These are phyloP conservation scores for Neofusicoccum sp. DNA, from an alignment of 2,329 filamentous ascomycete species.

Conservation along the genomic window DNA sequence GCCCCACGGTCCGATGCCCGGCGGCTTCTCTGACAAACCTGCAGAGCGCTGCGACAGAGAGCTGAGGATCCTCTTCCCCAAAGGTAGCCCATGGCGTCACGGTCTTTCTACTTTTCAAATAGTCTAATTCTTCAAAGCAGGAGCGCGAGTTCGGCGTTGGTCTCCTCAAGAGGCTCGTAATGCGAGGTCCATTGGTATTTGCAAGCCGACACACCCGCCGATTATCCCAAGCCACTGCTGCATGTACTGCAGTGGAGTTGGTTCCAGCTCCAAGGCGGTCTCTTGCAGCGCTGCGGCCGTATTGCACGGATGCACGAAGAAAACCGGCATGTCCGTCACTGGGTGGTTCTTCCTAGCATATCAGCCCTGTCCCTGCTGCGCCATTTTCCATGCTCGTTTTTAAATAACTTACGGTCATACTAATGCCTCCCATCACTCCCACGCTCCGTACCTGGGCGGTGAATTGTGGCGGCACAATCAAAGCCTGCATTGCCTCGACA, in stretches of 20 bases:
- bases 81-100: constrained; percentile 17
- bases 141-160: background rate
- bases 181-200: constrained; percentile 54
- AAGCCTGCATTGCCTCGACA: constrained; percentile 34
- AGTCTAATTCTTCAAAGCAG: constrained; percentile 15
- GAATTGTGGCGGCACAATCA: constrained; percentile 37
- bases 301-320: constrained; percentile 91
- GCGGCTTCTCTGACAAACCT: constrained; percentile 4
- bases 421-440: constrained; percentile 41
- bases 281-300: constrained; percentile 75
- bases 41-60: constrained; percentile 3
- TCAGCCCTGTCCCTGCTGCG: background rate
- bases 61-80: background rate
- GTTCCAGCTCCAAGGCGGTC: constrained; percentile 38
- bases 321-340: constrained; percentile 70
- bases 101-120: background rate
- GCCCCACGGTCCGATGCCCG: constrained; percentile 4
- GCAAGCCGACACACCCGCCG: constrained; percentile 75
- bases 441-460: constrained; percentile 31
- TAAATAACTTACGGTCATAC: constrained; percentile 31
- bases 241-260: constrained; percentile 65
- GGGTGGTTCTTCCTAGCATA: constrained; percentile 68
- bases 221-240: constrained; percentile 87
- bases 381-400: background rate
- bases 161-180: constrained; percentile 15